Conservation (phyloP, 2,329 filamentous ascomycete species). For the Xylariaceae sp. region DNA sequence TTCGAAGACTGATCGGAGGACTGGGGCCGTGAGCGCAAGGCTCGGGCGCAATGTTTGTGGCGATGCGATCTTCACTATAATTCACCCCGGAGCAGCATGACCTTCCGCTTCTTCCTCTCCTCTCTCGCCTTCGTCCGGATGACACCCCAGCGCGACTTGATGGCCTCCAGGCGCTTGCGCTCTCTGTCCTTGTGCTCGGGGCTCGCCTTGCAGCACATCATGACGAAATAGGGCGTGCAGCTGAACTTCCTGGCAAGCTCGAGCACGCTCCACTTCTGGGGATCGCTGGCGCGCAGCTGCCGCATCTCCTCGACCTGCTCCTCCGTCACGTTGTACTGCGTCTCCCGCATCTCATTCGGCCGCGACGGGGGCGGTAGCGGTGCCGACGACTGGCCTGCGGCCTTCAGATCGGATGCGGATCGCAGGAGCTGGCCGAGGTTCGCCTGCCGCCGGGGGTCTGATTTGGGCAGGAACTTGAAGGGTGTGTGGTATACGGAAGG, state of each 20-base stretch:
- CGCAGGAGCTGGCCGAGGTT: slow-evolving; percentile 42
- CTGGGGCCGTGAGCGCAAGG: neutral
- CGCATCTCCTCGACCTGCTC: slow-evolving; percentile 57
- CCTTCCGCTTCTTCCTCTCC: slow-evolving; percentile 49
- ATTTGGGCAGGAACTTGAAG: slow-evolving; percentile 57
- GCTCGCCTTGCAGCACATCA: slow-evolving; percentile 50
- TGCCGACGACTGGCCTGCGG: slow-evolving; percentile 1
- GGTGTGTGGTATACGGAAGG: slow-evolving; percentile 60
- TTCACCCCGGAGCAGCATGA: slow-evolving; percentile 47
- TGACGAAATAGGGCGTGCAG: slow-evolving; percentile 52
- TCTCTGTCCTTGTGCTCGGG: slow-evolving; percentile 43
- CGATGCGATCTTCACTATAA: slow-evolving; percentile 31
- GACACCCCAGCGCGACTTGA: slow-evolving; percentile 53
- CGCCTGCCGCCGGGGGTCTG: slow-evolving; percentile 48
- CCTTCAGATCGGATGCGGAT: slow-evolving; percentile 23
- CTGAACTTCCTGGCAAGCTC: slow-evolving; percentile 49
- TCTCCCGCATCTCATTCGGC: slow-evolving; percentile 8
- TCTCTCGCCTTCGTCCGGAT: slow-evolving; percentile 48
- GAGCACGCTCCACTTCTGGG: slow-evolving; percentile 49
- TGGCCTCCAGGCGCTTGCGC: slow-evolving; percentile 40
- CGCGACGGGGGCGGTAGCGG: slow-evolving; percentile 27
- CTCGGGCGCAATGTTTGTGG: neutral
- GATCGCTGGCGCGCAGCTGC: slow-evolving; percentile 47
- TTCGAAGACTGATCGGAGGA: no score
- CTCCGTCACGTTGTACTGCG: slow-evolving; percentile 46